Evolutionary conservation across 2,329 filamentous ascomycete genomes (phyloP).

Genomic region (Hymenoscyphus occultus): DNA sequence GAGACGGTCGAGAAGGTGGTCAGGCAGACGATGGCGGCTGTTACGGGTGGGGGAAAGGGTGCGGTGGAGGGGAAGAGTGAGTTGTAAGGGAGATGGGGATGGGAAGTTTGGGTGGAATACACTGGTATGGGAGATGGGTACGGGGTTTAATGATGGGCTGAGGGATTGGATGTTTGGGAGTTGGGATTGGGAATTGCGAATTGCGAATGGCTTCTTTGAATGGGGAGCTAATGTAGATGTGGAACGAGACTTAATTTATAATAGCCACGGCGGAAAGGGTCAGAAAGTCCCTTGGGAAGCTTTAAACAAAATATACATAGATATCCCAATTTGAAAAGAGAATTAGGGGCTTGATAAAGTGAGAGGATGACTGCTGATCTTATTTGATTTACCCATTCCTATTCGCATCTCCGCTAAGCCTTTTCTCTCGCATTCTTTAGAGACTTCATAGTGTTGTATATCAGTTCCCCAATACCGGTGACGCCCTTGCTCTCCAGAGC

Average conservation of each 20-base stretch:
- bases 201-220: neutral
- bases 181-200: neutral
- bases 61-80: constrained; percentile 27
- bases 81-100: constrained; percentile 19
- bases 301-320: neutral
- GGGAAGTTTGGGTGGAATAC: neutral
- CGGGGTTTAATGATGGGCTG: neutral
- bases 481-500: constrained; percentile 64
- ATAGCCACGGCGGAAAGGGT: neutral
- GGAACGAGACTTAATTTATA: neutral
- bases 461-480: constrained; percentile 64
- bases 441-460: constrained; percentile 79
- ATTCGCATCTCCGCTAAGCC: neutral
- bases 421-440: constrained; percentile 47
- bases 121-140: neutral
- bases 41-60: constrained; percentile 15
- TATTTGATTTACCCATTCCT: neutral
- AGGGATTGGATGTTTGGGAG: neutral
- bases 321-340: neutral
- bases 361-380: neutral
- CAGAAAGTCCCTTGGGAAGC: neutral
- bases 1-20: constrained; percentile 22
- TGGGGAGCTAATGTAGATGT: neutral
- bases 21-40: constrained; percentile 29
- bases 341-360: neutral